Base-by-base conservation (phyloP, 2,329 filamentous ascomycete genomes). In the Diaporthe capsici region DNA sequence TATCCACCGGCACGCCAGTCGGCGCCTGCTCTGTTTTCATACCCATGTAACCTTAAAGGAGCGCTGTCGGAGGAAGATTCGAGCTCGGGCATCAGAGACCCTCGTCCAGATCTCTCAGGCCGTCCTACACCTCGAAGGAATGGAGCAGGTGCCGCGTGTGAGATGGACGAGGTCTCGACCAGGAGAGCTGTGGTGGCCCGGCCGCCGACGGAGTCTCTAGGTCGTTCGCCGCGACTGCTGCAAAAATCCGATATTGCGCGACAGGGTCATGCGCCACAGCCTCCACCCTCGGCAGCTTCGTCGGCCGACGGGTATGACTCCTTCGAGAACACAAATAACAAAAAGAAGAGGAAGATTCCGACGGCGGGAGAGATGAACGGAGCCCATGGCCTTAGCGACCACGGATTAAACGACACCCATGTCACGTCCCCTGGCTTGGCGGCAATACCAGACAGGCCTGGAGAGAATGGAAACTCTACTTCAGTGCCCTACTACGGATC, bases 261-360 rank as follows among this genome's bases (percentile, higher is more conserved):
- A 75, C 86, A 87, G 68, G 76, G 83, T 3, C 88, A 87, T 74
- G 57, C 71, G 12, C 84, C 87, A 25, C 88, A 91, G 58, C 90
- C 91, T 31, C 90, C 93, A 67, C 90, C 89, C 58, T 95, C 94
- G 17, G 92, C 93, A 34, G 89, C 91, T 8, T 93, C 93, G 6
- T 94, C 93, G 3, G 87, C 91, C 15, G 96, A 98, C 83, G 95
- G 96, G 20, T 98, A 98, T 83, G 97, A 99, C 84, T 97, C 95
- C 9, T 98, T 98, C 81, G 97, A 99, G 84, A 98, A 98, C 81
- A 98, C 95, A 49, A 98, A 98, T 84, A 99, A 99, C 83, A 99
- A 99, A 86, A 99, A 98, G 88, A 98, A 99, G 85, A 91, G 97
- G 79, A 99, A 99, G 86, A 98, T 99, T 51, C 97, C 97, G 0